Conservation (phyloP, 176 grass and related monocot genomes). For the Sorghum bicolor region DNA sequence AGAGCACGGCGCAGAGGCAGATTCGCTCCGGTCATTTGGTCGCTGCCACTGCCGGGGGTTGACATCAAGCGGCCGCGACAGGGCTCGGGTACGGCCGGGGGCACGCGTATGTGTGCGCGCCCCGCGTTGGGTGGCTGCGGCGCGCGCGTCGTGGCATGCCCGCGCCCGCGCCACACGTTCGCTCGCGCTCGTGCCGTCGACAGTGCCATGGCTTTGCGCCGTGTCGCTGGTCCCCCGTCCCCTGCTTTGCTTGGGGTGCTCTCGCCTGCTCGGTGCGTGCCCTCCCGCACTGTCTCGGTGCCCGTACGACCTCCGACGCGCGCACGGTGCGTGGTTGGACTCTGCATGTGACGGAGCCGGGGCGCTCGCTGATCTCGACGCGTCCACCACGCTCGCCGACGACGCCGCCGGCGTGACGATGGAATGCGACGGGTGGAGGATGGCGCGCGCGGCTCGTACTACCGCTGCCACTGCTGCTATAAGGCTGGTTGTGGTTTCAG, state of each 20-base stretch:
- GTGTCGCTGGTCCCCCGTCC: neutral
- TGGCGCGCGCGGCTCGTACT: neutral
- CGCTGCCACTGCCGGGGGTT: neutral
- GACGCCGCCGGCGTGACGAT: neutral
- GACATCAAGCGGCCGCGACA: slow-evolving; percentile 26
- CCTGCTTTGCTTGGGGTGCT: neutral
- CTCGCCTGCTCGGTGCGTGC: neutral
- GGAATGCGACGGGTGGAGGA: neutral
- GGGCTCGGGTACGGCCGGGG: neutral
- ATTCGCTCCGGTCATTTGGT: neutral
- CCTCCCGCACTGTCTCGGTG: neutral
- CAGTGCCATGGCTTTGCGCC: neutral
- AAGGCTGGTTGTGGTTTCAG: neutral
- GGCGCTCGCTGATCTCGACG: neutral
- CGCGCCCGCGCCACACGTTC: slow-evolving; percentile 1
- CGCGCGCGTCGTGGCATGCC: slow-evolving; percentile 7
- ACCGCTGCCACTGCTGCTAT: neutral
- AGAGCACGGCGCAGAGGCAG: neutral
- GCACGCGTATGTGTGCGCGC: neutral
- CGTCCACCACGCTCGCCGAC: neutral
- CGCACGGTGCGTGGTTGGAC: neutral
- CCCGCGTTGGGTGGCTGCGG: slow-evolving; percentile 41
- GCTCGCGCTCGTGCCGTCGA: neutral
- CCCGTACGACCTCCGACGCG: neutral
- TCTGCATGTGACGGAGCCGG: neutral